Conservation (phyloP, 192 early-diverging fungal genomes). For the Coemansia brasiliensis region DNA sequence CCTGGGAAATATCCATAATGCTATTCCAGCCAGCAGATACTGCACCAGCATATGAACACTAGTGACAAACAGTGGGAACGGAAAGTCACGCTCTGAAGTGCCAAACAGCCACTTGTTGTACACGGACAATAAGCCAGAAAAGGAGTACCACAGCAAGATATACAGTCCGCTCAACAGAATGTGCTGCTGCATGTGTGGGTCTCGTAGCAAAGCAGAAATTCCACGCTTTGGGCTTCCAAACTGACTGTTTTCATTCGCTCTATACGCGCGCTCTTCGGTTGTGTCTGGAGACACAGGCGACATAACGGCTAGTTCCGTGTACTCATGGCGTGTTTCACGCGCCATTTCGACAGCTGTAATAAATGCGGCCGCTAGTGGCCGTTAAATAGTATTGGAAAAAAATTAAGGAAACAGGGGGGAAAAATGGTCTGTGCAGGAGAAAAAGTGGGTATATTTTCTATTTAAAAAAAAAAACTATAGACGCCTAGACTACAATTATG, state of each 20-base stretch:
- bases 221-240: not conserved
- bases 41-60: constrained; percentile 85
- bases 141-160: constrained; percentile 60
- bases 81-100: constrained; percentile 74
- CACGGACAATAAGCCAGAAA: constrained; percentile 73
- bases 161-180: constrained; percentile 45
- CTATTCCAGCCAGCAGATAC: constrained; percentile 61
- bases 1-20: constrained; percentile 60
- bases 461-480: not conserved
- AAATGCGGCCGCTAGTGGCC: not conserved
- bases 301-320: constrained; percentile 42
- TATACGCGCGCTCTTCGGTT: constrained; percentile 12
- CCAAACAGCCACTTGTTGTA: constrained; percentile 98
- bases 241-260: not conserved
- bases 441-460: too few species aligned
- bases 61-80: constrained; percentile 85
- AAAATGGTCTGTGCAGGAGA: not conserved
- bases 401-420: too few species aligned
- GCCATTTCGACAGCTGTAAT: constrained; percentile 5
- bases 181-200: constrained; percentile 29
- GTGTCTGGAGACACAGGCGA: constrained; percentile 7
- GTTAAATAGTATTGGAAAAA: not conserved
- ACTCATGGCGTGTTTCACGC: constrained; percentile 27
- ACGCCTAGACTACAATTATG: too few species aligned
- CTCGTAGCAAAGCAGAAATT: constrained; percentile 16